Conservation (phyloP, 208 protist genomes). For the Wallacemonas sp. region DNA sequence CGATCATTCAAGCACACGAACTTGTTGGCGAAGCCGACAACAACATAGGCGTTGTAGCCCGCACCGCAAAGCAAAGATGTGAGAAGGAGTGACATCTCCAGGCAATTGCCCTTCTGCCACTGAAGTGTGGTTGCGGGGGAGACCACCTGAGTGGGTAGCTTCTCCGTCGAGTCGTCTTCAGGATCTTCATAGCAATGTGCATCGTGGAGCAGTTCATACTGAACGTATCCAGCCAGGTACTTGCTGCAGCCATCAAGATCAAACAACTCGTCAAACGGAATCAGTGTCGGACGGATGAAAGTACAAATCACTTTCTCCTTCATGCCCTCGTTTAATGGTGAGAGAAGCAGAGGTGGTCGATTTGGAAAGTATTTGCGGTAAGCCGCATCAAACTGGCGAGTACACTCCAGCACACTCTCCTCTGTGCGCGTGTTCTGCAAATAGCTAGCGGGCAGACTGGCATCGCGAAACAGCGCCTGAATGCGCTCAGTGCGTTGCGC, state of each 20-base stretch:
- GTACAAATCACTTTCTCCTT: slow-evolving; percentile 90
- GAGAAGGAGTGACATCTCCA: slow-evolving; percentile 84
- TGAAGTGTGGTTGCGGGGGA: slow-evolving; percentile 83
- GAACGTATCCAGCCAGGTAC: slow-evolving; percentile 86
- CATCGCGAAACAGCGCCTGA: slow-evolving; percentile 28
- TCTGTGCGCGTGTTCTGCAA: slow-evolving; percentile 58
- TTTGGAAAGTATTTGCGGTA: slow-evolving; percentile 82
- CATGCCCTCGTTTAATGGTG: slow-evolving; percentile 72
- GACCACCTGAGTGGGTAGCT: slow-evolving; percentile 67
- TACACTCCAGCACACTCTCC: slow-evolving; percentile 47
- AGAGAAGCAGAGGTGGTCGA: slow-evolving; percentile 72
- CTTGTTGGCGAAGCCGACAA: slow-evolving; percentile 78
- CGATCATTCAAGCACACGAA: slow-evolving; percentile 83
- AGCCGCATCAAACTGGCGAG: slow-evolving; percentile 58
- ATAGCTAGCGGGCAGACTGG: slow-evolving; percentile 70
- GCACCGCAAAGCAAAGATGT: slow-evolving; percentile 79
- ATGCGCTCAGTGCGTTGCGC: slow-evolving; percentile 34
- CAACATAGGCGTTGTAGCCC: slow-evolving; percentile 92
- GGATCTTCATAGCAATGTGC: slow-evolving; percentile 25
- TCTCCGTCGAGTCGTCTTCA: slow-evolving; percentile 35
- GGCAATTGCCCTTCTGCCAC: slow-evolving; percentile 88
- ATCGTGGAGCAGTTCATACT: slow-evolving; percentile 78
- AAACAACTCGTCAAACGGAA: slow-evolving; percentile 80
- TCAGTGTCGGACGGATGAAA: slow-evolving; percentile 81
- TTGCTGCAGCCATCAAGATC: slow-evolving; percentile 50